phyloP scores from a whole-genome alignment of 352 stramenopile genomes.

The Peronospora tabacina region DNA sequence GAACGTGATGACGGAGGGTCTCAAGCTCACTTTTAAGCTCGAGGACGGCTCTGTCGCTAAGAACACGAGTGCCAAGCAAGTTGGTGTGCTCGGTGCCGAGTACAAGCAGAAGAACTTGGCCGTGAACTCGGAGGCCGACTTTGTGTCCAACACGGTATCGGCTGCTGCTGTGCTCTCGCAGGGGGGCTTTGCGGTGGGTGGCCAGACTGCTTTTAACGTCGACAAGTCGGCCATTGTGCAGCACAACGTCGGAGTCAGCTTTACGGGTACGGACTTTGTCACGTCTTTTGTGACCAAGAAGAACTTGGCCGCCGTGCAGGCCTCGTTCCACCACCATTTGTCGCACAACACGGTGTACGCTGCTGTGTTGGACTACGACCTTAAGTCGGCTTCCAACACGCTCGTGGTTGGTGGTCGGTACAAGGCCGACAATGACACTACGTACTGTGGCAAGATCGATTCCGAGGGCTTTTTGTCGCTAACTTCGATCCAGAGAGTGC shows the following conservation, averaged over 20 bases:
- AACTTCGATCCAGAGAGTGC: conserved; percentile 70
- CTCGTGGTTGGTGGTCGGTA: conserved; percentile 70
- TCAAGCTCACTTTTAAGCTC: conserved; percentile 80
- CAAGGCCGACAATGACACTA: conserved; percentile 67
- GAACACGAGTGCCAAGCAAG: conserved; percentile 59
- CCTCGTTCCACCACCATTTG: conserved; percentile 78
- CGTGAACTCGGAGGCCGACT: conserved; percentile 68
- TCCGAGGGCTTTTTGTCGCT: conserved; percentile 75
- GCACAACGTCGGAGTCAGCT: conserved; percentile 72
- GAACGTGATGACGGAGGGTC: conserved; percentile 64
- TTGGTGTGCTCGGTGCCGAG: conserved; percentile 67
- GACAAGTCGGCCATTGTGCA: conserved; percentile 74
- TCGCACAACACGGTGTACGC: conserved; percentile 71
- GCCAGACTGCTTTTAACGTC: conserved; percentile 70
- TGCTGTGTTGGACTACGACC: conserved; percentile 74
- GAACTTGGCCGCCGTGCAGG: conserved; percentile 70
- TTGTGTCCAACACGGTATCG: conserved; percentile 64
- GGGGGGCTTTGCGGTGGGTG: conserved; percentile 59
- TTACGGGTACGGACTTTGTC: conserved; percentile 57
- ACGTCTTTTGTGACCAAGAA: conserved; percentile 73
- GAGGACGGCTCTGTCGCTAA: conserved; percentile 76
- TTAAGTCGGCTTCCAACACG: conserved; percentile 75
- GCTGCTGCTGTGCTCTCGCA: conserved; percentile 44
- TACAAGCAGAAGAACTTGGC: conserved; percentile 73
- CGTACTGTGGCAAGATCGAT: conserved; percentile 78